A percentile compares a stretch with the other conserved stretches of the same genome.
Evolutionary conservation across 2,329 filamentous ascomycete species (phyloP).

Genomic region (Biscogniauxia mediterranea): DNA sequence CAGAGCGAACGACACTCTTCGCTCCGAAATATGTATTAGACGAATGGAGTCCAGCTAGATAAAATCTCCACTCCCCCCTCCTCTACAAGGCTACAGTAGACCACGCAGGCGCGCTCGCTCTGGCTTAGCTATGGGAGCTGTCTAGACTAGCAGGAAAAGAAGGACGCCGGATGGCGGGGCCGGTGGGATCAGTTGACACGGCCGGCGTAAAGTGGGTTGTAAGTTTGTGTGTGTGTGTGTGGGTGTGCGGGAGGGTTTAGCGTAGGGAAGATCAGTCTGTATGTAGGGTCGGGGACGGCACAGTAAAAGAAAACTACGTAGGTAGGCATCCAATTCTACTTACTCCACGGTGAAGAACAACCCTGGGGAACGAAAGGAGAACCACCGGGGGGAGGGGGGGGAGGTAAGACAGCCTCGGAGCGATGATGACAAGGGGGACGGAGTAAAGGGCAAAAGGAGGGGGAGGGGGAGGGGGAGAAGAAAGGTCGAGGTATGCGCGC

Average conservation of each 20-base stretch:
- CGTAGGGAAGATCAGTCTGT: constrained; percentile 2
- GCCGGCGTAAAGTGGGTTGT: not conserved
- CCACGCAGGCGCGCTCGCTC: no score
- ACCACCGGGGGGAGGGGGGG: not conserved
- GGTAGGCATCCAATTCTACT: constrained; percentile 1
- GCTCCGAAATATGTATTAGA: not conserved
- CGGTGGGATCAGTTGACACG: not conserved
- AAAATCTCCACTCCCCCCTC: not conserved
- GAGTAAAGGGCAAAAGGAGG: not conserved
- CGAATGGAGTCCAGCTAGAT: not conserved
- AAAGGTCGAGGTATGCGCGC: constrained; percentile 18
- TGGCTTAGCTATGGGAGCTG: not conserved
- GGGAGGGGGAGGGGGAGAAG: constrained; percentile 2
- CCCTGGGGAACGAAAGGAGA: not conserved
- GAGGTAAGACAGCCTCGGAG: not conserved
- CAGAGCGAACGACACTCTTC: not conserved
- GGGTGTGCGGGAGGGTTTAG: constrained; percentile 3
- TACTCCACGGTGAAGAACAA: not conserved
- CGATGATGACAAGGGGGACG: no score
- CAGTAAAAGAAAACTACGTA: constrained; percentile 17
- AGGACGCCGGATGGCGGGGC: not conserved
- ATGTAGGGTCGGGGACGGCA: not conserved
- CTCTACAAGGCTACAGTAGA: not conserved
- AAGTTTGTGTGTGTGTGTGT: constrained; percentile 10
- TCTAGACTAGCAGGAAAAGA: not conserved